Conservation (phyloP, 2,329 filamentous ascomycete species). For the Colletotrichum cordylinicola region DNA sequence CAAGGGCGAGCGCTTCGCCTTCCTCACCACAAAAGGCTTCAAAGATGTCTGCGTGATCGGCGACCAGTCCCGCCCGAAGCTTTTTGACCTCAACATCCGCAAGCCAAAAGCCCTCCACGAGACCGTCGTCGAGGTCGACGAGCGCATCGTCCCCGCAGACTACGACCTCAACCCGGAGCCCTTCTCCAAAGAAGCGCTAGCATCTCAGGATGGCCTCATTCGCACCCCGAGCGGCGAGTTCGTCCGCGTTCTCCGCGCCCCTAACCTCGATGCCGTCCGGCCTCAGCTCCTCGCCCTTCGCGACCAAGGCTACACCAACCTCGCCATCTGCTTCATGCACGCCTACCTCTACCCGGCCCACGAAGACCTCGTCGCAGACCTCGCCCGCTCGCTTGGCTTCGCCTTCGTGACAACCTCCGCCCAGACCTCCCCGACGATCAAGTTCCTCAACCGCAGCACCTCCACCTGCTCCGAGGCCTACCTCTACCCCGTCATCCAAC, state of each 20-base stretch:
- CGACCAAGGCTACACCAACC: slow-evolving; percentile 58
- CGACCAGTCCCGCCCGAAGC: slow-evolving; percentile 73
- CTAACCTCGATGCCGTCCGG: slow-evolving; percentile 54
- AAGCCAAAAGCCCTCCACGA: slow-evolving; percentile 73
- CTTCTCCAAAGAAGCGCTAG: slow-evolving; percentile 48
- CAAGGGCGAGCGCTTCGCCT: slow-evolving; percentile 74
- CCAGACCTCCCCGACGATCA: slow-evolving; percentile 74
- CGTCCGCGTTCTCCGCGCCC: slow-evolving; percentile 64
- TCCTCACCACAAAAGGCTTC: slow-evolving; percentile 74
- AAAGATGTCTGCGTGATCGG: slow-evolving; percentile 76
- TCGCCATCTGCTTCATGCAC: slow-evolving; percentile 73
- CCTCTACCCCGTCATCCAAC: slow-evolving; percentile 72
- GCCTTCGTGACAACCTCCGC: slow-evolving; percentile 71
- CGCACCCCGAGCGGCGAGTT: slow-evolving; percentile 70
- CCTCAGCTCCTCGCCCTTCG: slow-evolving; percentile 65
- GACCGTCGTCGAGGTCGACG: slow-evolving; percentile 72
- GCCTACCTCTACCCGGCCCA: slow-evolving; percentile 70
- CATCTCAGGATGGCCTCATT: slow-evolving; percentile 54
- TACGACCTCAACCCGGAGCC: slow-evolving; percentile 69
- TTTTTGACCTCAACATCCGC: slow-evolving; percentile 73
- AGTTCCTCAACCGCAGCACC: slow-evolving; percentile 69
- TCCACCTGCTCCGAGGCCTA: slow-evolving; percentile 76
- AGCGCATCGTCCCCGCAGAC: slow-evolving; percentile 75
- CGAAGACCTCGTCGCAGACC: slow-evolving; percentile 38
- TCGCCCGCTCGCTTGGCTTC: slow-evolving; percentile 65